Base-by-base conservation (phyloP, 2,329 filamentous ascomycete genomes). In the Cladophialophora psammophila region DNA sequence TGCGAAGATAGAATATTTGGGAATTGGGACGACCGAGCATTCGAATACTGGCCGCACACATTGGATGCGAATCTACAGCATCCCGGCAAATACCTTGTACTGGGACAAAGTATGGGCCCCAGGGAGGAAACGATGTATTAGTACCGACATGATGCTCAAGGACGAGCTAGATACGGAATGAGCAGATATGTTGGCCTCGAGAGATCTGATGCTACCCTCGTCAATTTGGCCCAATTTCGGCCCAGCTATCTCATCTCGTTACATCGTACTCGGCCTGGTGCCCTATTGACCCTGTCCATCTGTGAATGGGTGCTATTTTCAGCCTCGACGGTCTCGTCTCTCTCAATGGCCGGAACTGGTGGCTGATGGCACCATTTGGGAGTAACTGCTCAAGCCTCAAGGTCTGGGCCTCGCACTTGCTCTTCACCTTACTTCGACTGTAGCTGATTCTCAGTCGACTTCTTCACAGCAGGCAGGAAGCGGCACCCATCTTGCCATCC, bases 1-100 rank as follows among this genome's bases (percentile, higher is more conserved):
- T 31, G 57, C 56, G 66, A 40, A 65, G 66, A 63, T 68, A 59
- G 58, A 53, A 42, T 13, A 50, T 48, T 18, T 53, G 26, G 15
- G n/a, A 12, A 55, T 18, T 34, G 53, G 34, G 8, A 35, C 4
- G 53, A 13, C 31, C 6, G 34, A 18, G n/a, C 13, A 26, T 55
- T 8, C 13, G 5, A 5, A 18, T 18, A 6, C 3, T 3, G 20
- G 34, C 13, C 34, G 53, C 15, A 55, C 40, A n/a, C 15, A 20
- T 34, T 55, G 53, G 53, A 5, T 35, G 31, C 4, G 31, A 55
- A 35, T 36, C 53, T 55, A 50, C 45, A 13, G 45, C 45, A 50
- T 50, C 9, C 15, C 45, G 45, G 45, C 45, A 20, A 31, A 13
- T 26, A 7, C 20, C 20, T 50, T 31, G 45, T 13, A 26, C 26